Conservation (phyloP, 2,329 filamentous ascomycete species). For the Bretziella fagacearum region DNA sequence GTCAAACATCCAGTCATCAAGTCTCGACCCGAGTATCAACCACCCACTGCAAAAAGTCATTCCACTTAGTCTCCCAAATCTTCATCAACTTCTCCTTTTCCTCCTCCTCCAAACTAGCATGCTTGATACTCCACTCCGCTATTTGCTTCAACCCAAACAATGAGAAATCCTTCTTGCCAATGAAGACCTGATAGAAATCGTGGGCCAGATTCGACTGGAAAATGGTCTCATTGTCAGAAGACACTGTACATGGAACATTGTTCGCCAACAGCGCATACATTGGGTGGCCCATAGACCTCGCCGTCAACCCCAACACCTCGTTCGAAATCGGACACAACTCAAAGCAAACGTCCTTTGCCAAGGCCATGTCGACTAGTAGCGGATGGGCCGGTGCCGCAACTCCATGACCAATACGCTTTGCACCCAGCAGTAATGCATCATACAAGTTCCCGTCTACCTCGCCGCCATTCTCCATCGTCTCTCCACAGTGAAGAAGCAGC, state of each 20-base stretch:
- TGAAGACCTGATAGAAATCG: slow-evolving; percentile 62
- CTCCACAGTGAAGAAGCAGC: slow-evolving; percentile 61
- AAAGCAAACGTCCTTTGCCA: slow-evolving; percentile 46
- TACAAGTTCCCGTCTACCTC: slow-evolving; percentile 51
- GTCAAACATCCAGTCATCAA: too few species aligned
- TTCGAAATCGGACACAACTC: slow-evolving; percentile 66
- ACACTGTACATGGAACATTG: slow-evolving; percentile 56
- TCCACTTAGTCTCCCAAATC: not conserved
- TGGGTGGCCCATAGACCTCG: slow-evolving; percentile 46
- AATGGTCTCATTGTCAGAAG: slow-evolving; percentile 57
- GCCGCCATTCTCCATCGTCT: slow-evolving; percentile 50
- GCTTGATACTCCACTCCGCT: slow-evolving; percentile 43
- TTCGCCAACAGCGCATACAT: slow-evolving; percentile 54
- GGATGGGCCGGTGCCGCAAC: slow-evolving; percentile 53
- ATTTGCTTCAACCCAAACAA: slow-evolving; percentile 57
- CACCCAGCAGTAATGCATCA: slow-evolving; percentile 47
- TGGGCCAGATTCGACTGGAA: slow-evolving; percentile 58
- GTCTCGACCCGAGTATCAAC: too few species aligned
- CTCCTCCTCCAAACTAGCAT: slow-evolving; percentile 39
- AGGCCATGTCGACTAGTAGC: slow-evolving; percentile 48
- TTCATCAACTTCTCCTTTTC: slow-evolving; percentile 43
- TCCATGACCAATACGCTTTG: slow-evolving; percentile 58
- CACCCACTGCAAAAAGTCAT: not conserved
- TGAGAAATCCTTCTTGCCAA: slow-evolving; percentile 49
- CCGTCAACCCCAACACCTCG: slow-evolving; percentile 54